Evolutionary conservation across 1,139 yeast species (phyloP), one percentile per base, ranked within the genome.

Genomic region (Saccharomyces hybrid): DNA sequence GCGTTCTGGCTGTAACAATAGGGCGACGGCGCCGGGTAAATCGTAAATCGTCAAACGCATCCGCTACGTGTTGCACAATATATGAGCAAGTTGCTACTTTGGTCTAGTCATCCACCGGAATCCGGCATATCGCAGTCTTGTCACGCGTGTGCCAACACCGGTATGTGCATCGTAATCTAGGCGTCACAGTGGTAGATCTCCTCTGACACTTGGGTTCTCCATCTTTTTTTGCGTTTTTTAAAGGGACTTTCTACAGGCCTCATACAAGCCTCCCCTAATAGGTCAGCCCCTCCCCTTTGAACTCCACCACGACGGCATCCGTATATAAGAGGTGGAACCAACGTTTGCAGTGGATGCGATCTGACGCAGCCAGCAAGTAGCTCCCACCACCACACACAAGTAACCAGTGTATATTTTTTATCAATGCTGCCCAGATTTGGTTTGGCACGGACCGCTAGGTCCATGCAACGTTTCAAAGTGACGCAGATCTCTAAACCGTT

Each of bases 181-280:
- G 25, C 44, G 44, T 38, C 44, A 38, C 44, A 38, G 44, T 16
- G 11, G 25, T 13, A 38, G 23, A 16, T 38, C 25, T 2, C 13
- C 25, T 38, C n/a, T 38, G 25, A 56, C 51, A 31, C 46, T 47
- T 5, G 46, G 46, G 14, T n/a, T 52, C 16, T 16, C 57, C 56
- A 14, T 50, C 41, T 26, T 16, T 51, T 14, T 42, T 51, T 14
- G 41, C 55, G 23, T 38, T 20, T 47, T 47, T 47, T 47, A 47
- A 47, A 47, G 32, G 48, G 30, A 9, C 13, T 47, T 13, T 47
- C 50, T 32, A 54, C 25, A 56, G 47, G 23, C 23, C 23, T 20
- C 5, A 44, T 27, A 16, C 53, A 50, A 9, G 52, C 47, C 48
- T 56, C 58, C 34, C 44, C 44, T 38, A 38, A 38, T 38, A 38